Evolutionary conservation across 305 asterid genomes (phyloP).

Genomic region (Fraxinus ornus): DNA sequence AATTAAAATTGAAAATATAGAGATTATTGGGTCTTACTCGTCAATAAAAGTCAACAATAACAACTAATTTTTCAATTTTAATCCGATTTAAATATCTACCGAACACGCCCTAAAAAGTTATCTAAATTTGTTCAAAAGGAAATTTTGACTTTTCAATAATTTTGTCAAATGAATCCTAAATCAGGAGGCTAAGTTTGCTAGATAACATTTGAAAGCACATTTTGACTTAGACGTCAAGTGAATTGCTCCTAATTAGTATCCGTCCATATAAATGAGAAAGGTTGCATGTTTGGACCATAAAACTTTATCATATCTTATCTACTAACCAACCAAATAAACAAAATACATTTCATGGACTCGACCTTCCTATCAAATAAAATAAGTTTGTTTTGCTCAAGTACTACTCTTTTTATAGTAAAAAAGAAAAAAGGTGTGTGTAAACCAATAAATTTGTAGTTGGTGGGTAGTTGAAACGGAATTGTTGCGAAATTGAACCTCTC

Average conservation of each 20-base stretch:
- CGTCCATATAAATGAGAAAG: neutral
- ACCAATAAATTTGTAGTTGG: neutral
- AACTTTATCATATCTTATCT: neutral
- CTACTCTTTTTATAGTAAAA: neutral
- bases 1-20: no score
- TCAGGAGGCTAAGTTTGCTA: neutral
- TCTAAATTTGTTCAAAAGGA: neutral
- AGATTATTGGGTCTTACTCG: no score
- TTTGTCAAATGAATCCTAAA: neutral
- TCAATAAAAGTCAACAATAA: no score
- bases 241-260: neutral
- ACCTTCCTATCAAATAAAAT: neutral
- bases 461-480: neutral
- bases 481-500: neutral
- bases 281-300: neutral
- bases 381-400: neutral
- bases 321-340: neutral
- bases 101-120: no score
- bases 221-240: neutral
- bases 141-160: neutral
- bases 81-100: no score
- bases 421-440: neutral
- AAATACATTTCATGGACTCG: neutral
- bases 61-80: no score
- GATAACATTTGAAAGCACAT: neutral